A percentile compares a stretch with the other conserved stretches of the same genome.
Evolutionary conservation across 495 filamentous ascomycete genomes (phyloP).

Genomic region (Penicillium paradoxum): DNA sequence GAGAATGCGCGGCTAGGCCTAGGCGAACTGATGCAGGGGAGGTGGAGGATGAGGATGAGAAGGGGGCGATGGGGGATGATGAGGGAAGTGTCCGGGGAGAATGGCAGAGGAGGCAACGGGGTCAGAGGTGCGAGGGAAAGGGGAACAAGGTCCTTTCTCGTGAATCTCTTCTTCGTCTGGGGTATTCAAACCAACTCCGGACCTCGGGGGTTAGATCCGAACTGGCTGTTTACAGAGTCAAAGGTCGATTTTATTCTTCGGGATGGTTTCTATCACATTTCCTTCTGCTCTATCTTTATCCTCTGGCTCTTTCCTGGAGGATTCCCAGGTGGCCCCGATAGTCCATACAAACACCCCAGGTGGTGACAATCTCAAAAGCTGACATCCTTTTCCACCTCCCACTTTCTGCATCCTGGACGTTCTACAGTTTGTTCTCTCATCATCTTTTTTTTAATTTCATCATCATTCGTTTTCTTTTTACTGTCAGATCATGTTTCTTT

Average conservation of each 20-base stretch:
- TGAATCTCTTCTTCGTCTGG: background rate
- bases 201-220: slow-evolving; percentile 5
- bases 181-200: background rate
- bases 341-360: background rate
- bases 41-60: slow-evolving; percentile 9
- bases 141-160: slow-evolving; percentile 3
- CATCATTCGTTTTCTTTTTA: no score
- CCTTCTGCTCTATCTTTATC: background rate
- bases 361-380: background rate
- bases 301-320: background rate
- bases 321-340: background rate
- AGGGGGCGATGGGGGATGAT: background rate
- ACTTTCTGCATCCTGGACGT: no score
- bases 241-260: background rate
- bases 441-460: no score
- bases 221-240: background rate
- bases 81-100: background rate
- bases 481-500: no score
- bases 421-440: no score
- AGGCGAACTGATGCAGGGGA: slow-evolving; percentile 23
- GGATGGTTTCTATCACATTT: background rate
- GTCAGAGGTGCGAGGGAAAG: background rate
- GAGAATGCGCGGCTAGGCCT: slow-evolving; percentile 30
- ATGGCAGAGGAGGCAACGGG: background rate
- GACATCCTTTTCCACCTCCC: no score